These are phyloP conservation scores for Daldinia loculata DNA, from an alignment of 495 filamentous ascomycete species.

Conservation along the genomic window DNA sequence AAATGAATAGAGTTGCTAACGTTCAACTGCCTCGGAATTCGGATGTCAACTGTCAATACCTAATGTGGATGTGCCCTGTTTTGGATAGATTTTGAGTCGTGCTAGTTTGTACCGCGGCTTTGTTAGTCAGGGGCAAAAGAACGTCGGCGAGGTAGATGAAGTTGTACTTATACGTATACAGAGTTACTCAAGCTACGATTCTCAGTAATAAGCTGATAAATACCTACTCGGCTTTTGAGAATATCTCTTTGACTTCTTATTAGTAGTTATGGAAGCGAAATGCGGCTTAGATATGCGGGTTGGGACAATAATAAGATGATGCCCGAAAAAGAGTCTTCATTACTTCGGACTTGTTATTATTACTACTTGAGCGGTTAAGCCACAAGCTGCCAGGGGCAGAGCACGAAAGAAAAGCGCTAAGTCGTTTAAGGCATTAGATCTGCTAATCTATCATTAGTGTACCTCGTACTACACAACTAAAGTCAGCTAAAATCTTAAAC, in stretches of 20 bases:
- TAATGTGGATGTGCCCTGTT: slow-evolving; percentile 1
- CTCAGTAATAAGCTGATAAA: not conserved
- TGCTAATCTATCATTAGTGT: slow-evolving; percentile 8
- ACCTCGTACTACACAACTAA: not conserved
- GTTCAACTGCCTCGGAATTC: not conserved
- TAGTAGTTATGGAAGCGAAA: slow-evolving; percentile 2
- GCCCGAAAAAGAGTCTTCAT: not conserved
- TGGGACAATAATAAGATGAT: not conserved
- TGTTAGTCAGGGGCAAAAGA: slow-evolving; percentile 3
- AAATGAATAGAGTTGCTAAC: not conserved
- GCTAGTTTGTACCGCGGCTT: not conserved
- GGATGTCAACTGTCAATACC: not conserved
- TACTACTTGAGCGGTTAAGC: slow-evolving; percentile 3
- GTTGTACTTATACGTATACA: not conserved
- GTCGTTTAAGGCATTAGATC: slow-evolving; percentile 12
- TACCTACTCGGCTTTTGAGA: not conserved
- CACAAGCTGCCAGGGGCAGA: slow-evolving; percentile 17
- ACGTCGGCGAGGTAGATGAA: not conserved
- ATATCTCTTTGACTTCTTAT: not conserved
- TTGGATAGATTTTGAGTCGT: not conserved
- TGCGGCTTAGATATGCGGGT: not conserved
- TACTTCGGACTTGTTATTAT: not conserved
- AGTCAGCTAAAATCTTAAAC: slow-evolving; percentile 9
- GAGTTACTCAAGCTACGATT: not conserved
- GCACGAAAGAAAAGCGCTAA: slow-evolving; percentile 18